phyloP scores from a whole-genome alignment of 495 filamentous ascomycete species.

The Acidiella bohemica region DNA sequence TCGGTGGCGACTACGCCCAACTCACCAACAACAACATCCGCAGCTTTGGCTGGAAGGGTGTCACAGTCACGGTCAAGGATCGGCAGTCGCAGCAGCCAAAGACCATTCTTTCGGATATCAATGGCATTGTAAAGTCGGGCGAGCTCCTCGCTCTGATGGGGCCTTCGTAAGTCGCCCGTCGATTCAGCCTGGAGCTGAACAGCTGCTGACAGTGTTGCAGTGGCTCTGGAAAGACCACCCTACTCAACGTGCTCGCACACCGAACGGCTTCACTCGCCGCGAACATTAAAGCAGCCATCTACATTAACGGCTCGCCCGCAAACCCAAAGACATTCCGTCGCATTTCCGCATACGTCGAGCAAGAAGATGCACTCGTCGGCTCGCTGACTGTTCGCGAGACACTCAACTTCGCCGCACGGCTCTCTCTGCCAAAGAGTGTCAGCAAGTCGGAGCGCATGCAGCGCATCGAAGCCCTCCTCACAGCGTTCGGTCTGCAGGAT shows the following conservation, averaged over 20 bases:
- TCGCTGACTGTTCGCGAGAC: slow-evolving; percentile 67
- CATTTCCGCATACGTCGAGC: slow-evolving; percentile 64
- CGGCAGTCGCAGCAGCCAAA: slow-evolving; percentile 46
- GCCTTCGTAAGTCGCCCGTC: slow-evolving; percentile 33
- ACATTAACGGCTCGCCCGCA: slow-evolving; percentile 43
- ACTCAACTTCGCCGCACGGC: slow-evolving; percentile 49
- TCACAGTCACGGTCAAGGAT: slow-evolving; percentile 58
- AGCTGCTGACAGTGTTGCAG: slow-evolving; percentile 9
- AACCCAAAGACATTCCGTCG: slow-evolving; percentile 33
- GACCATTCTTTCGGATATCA: slow-evolving; percentile 39
- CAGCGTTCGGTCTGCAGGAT: slow-evolving; percentile 47
- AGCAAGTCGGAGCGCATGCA: slow-evolving; percentile 37
- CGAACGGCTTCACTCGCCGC: slow-evolving; percentile 37
- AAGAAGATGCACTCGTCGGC: slow-evolving; percentile 71
- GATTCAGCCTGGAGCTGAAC: neutral
- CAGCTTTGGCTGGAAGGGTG: slow-evolving; percentile 46
- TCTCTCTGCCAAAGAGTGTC: slow-evolving; percentile 37
- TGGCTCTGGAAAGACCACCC: slow-evolving; percentile 64
- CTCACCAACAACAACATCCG: slow-evolving; percentile 29
- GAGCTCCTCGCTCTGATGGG: slow-evolving; percentile 67
- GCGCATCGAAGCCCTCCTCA: slow-evolving; percentile 43
- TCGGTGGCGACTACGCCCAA: slow-evolving; percentile 26
- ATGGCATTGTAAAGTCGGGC: slow-evolving; percentile 44
- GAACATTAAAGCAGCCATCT: slow-evolving; percentile 36
- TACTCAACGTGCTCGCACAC: slow-evolving; percentile 60